Evolutionary conservation across 331 rosid species (phyloP).

Genomic region (Spiraea crenata): DNA sequence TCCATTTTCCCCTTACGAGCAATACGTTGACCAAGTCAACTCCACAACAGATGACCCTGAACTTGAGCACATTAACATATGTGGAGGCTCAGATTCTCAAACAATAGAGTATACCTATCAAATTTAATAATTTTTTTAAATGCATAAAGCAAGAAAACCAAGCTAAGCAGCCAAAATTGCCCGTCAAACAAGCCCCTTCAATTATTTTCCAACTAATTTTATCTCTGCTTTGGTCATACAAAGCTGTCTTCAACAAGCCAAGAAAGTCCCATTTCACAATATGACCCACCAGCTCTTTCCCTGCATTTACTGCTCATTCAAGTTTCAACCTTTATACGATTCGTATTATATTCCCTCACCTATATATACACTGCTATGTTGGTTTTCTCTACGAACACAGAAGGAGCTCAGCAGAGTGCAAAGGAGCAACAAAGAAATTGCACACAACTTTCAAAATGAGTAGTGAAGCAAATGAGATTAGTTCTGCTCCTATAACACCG

Average conservation of each 20-base stretch:
- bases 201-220: background rate
- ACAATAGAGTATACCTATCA: background rate
- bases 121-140: background rate
- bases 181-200: slow-evolving; percentile 20
- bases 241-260: slow-evolving; percentile 23
- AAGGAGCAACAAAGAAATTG: background rate
- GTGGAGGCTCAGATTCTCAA: background rate
- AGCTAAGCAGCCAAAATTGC: slow-evolving; percentile 40
- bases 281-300: slow-evolving; percentile 1
- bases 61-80: background rate
- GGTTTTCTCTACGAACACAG: slow-evolving; percentile 7
- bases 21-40: slow-evolving; percentile 26
- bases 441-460: slow-evolving; percentile 10
- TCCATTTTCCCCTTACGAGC: background rate
- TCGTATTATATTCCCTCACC: background rate
- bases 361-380: slow-evolving; percentile 9
- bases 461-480: slow-evolving; percentile 50
- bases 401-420: background rate
- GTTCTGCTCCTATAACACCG: slow-evolving; percentile 79
- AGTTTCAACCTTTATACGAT: background rate
- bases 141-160: background rate
- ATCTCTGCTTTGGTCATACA: slow-evolving; percentile 19
- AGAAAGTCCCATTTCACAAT: background rate
- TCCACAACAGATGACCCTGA: background rate
- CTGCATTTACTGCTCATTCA: background rate